Base-by-base conservation (phyloP, 352 stramenopile genomes). In the Peronospora tabacina region DNA sequence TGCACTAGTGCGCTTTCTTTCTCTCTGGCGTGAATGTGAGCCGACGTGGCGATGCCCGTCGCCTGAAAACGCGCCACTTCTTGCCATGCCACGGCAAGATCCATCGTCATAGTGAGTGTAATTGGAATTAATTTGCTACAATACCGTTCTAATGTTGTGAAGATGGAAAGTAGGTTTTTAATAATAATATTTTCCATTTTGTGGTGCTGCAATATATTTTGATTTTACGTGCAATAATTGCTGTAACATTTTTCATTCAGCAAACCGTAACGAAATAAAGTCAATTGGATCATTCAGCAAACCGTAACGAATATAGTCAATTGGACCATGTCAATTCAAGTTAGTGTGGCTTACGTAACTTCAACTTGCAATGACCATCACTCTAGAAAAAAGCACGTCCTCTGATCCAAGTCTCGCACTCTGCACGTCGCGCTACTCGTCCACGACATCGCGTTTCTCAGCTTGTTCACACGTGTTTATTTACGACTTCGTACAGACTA, bases 21-120 rank as follows among this genome's bases (percentile, higher is more conserved):
- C 2, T 66, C 51, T 0, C 38, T 17, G 0, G 63, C 66, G 17
- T 73, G 60, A 0, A 85, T 54, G 7, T 72, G 58, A 11, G 54
- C 75, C 3, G 72, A 75, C 13, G 79, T 85, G 13, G 62, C 64
- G 38, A 83, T 68, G 45, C 61, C 56, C 19, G 70, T 68, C 63
- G 82, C 68, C 50, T 86, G 75, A 69, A 90, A 90, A 37, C 61
- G 74, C 60, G 47, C 53, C 26, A 90, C 51, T 60, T 79, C 72
- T 49, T 65, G 44, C 74, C 74, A 90, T 20, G 72, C 60, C 6
- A 35, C 37, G 8, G 30, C 61, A 7, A 77, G 52, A 68, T 80
- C 66, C 66, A 80, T 80, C 5, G 30, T 16, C 12, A 7, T 36
- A 32, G 28, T 1, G 12, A 32, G 28, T 32, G 12, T 12, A 9